Evolutionary conservation across 73 alveolate species (phyloP).

Genomic region (Uronychia setigera): DNA sequence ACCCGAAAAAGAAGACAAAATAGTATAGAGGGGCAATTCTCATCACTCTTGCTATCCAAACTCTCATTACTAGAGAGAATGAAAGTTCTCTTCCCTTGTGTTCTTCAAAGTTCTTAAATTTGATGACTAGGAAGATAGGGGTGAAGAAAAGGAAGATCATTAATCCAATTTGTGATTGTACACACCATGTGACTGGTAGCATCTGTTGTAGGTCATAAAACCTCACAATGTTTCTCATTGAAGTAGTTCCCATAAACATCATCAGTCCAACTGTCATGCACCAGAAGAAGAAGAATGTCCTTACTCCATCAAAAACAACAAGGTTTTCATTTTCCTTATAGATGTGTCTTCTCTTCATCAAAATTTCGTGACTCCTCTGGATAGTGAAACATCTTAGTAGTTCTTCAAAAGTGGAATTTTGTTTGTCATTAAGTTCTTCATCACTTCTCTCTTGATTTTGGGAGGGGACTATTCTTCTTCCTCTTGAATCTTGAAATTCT

Average conservation of each 20-base stretch:
- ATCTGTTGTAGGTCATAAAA: background rate
- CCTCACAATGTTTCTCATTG: background rate
- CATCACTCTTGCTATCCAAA: conserved; percentile 4
- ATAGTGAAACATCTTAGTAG: background rate
- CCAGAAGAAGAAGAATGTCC: background rate
- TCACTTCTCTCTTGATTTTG: too few relatives aligned
- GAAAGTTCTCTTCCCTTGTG: background rate
- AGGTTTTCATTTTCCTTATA: background rate
- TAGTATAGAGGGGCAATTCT: conserved; percentile 8
- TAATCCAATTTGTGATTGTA: background rate
- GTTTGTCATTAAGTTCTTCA: too few relatives aligned
- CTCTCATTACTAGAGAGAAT: background rate
- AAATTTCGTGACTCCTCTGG: background rate
- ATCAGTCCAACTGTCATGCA: background rate
- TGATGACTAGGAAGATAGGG: background rate
- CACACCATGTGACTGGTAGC: background rate
- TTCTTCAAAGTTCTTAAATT: background rate
- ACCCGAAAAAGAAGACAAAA: conserved; percentile 29
- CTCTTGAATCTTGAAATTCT: too few relatives aligned
- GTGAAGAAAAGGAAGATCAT: background rate
- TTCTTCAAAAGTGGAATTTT: background rate
- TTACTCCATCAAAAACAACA: background rate
- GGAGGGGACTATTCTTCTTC: too few relatives aligned
- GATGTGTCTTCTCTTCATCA: background rate
- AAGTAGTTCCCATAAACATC: background rate